Conservation (phyloP, 179 eudicot genomes). For the Monotropa hypopitys region DNA sequence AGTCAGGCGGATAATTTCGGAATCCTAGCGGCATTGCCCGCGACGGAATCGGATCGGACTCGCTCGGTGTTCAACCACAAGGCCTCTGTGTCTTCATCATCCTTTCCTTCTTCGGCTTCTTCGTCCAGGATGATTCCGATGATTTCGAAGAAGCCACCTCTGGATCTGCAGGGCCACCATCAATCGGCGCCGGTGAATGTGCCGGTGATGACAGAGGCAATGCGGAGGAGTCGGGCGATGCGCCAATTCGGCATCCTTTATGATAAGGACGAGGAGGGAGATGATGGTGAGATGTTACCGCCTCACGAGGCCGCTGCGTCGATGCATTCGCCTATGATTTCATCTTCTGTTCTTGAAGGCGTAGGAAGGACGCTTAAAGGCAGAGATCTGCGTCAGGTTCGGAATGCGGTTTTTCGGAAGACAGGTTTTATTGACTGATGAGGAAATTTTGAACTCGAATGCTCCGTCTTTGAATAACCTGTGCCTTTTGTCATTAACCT, state of each 20-base stretch:
- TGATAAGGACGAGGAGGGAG: constrained; percentile 17
- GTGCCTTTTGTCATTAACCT: neutral
- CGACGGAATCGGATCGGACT: neutral
- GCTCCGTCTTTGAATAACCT: neutral
- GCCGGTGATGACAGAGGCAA: constrained; percentile 26
- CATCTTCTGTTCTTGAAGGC: constrained; percentile 57
- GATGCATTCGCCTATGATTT: constrained; percentile 19
- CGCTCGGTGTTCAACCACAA: constrained; percentile 18
- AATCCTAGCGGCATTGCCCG: constrained; percentile 45
- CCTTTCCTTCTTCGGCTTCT: neutral
- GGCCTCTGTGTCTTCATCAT: constrained; percentile 11
- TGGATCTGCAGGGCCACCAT: constrained; percentile 3
- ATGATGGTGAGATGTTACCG: constrained; percentile 55
- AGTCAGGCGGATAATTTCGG: constrained; percentile 30
- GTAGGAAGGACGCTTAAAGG: constrained; percentile 71
- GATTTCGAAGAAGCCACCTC: constrained; percentile 19
- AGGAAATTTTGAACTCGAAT: neutral
- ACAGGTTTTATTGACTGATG: constrained; percentile 63
- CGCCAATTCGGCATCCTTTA: constrained; percentile 13
- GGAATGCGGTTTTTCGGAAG: constrained; percentile 57
- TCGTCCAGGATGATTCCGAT: constrained; percentile 28
- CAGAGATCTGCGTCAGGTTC: constrained; percentile 57
- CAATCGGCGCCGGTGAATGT: constrained; percentile 35
- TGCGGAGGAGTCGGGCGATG: neutral
- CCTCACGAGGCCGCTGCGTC: constrained; percentile 70